A percentile compares a stretch with the other conserved stretches of the same genome.
phyloP scores from a whole-genome alignment of 2,329 filamentous ascomycete genomes.

The Aspergillus transmontanensis region DNA sequence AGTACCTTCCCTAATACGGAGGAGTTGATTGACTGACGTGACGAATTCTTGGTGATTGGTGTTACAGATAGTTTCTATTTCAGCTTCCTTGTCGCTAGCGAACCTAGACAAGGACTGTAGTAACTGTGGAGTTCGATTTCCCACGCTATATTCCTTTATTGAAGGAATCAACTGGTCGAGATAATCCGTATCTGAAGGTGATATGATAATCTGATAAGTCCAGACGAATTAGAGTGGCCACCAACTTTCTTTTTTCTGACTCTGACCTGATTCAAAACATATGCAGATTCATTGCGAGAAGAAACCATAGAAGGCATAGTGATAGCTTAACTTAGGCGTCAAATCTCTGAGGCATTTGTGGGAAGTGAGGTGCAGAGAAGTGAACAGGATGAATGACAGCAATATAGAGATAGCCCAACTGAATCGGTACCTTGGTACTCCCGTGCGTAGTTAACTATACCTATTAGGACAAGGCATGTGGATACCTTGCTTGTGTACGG shows the following conservation, averaged over 20 bases:
- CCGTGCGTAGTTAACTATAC: too few species aligned
- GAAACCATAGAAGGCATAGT: constrained; percentile 39
- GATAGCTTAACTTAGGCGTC: not conserved
- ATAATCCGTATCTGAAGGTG: constrained; percentile 88
- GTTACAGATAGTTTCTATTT: constrained; percentile 92
- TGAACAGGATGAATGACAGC: not conserved
- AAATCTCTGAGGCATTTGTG: not conserved
- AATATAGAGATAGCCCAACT: not conserved
- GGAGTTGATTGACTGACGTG: constrained; percentile 88
- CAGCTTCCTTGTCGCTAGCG: constrained; percentile 80
- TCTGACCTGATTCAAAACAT: constrained; percentile 44
- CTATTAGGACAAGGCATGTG: too few species aligned
- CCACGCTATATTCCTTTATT: constrained; percentile 82
- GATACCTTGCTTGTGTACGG: too few species aligned
- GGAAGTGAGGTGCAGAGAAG: not conserved
- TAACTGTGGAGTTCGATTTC: constrained; percentile 71
- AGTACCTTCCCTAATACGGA: constrained; percentile 86
- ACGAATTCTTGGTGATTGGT: constrained; percentile 98
- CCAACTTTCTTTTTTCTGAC: not conserved
- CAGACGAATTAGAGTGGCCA: constrained; percentile 12
- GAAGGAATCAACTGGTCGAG: constrained; percentile 94
- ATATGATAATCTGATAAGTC: constrained; percentile 76
- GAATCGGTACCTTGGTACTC: too few species aligned
- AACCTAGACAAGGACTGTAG: constrained; percentile 79
- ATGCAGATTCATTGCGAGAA: constrained; percentile 39